These are phyloP conservation scores for Funneliformis caledonium DNA, from an alignment of 371 early-diverging fungal genomes.

Conservation along the genomic window DNA sequence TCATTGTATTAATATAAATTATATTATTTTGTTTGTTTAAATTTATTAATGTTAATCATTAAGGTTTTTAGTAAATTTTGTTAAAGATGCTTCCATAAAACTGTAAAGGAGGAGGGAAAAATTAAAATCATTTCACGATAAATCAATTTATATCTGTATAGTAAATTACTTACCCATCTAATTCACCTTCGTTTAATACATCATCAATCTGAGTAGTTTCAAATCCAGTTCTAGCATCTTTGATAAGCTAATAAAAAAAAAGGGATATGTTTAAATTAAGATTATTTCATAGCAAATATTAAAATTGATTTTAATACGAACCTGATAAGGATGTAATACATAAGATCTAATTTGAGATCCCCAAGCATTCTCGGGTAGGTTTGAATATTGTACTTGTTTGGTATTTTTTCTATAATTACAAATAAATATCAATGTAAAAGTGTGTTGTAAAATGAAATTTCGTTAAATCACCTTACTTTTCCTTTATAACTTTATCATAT, in stretches of 20 bases:
- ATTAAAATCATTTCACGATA: neutral
- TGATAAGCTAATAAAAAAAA: slow-evolving; percentile 10
- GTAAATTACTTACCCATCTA: neutral
- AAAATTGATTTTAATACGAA: neutral
- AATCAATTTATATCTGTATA: neutral
- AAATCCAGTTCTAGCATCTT: slow-evolving; percentile 18
- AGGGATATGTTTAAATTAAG: neutral
- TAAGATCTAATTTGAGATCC: slow-evolving; percentile 32
- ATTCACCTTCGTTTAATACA: slow-evolving; percentile 15
- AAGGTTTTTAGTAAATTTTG: neutral
- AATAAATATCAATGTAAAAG: neutral
- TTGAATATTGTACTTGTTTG: slow-evolving; percentile 5
- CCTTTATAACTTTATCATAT: slow-evolving; percentile 9
- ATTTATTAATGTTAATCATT: no score
- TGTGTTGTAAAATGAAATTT: neutral
- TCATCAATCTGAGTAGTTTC: neutral
- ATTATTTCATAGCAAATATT: neutral
- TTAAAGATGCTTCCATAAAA: neutral
- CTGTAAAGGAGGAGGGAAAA: neutral
- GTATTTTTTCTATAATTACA: neutral
- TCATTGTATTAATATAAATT: no score
- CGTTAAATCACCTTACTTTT: neutral
- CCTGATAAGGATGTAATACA: slow-evolving; percentile 30
- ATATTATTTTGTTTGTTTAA: no score
- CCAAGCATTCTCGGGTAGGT: slow-evolving; percentile 16